Evolutionary conservation across 495 filamentous ascomycete species (phyloP).

Genomic region (Penicillium odoratum): DNA sequence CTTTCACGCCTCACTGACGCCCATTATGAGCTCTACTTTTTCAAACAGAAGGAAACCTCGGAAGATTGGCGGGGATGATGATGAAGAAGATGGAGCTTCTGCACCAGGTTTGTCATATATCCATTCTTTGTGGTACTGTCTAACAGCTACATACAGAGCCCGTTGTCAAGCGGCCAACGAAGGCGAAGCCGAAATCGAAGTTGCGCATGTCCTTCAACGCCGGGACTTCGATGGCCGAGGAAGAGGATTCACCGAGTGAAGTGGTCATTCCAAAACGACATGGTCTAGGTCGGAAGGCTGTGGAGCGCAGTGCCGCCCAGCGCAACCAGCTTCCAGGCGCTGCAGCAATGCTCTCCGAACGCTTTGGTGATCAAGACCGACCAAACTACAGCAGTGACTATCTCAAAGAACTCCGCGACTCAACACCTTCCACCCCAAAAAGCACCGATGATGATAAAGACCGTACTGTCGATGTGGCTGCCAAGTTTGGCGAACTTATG

Average conservation of each 20-base stretch:
- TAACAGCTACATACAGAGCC: slow-evolving; percentile 33
- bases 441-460: slow-evolving; percentile 52
- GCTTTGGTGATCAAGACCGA: slow-evolving; percentile 64
- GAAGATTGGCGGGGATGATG: slow-evolving; percentile 69
- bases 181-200: slow-evolving; percentile 65
- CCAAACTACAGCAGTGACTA: slow-evolving; percentile 87
- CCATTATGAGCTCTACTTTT: slow-evolving; percentile 64
- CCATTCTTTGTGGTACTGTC: slow-evolving; percentile 1
- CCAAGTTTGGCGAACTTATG: slow-evolving; percentile 61
- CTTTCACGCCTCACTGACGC: background rate
- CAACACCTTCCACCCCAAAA: slow-evolving; percentile 77
- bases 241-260: slow-evolving; percentile 55
- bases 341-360: slow-evolving; percentile 50
- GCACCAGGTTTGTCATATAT: slow-evolving; percentile 28
- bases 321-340: slow-evolving; percentile 44
- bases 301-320: slow-evolving; percentile 70
- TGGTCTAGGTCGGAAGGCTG: slow-evolving; percentile 64
- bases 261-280: slow-evolving; percentile 69
- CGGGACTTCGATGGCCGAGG: slow-evolving; percentile 54
- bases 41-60: slow-evolving; percentile 69
- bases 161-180: slow-evolving; percentile 49
- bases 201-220: slow-evolving; percentile 74
- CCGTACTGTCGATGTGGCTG: slow-evolving; percentile 64
- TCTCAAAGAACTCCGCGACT: slow-evolving; percentile 77
- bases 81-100: slow-evolving; percentile 50